phyloP scores from a whole-genome alignment of 1,139 yeast species.

The Hyphopichia fennica region DNA sequence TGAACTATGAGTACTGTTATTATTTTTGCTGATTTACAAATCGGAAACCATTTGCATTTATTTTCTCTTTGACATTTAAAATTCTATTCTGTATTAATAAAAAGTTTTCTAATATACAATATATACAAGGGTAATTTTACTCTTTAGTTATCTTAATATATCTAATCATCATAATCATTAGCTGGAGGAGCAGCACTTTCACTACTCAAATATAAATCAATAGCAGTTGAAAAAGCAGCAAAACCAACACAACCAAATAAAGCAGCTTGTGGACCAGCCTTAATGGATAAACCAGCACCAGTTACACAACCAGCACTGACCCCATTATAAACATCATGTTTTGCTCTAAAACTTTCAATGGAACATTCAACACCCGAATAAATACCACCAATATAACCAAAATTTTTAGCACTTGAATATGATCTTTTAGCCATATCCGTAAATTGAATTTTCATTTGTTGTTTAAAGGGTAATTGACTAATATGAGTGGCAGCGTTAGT shows the following conservation, averaged over 20 bases:
- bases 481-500: conserved; percentile 54
- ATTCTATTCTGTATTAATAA: not conserved
- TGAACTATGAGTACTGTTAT: conserved; percentile 38
- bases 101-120: conserved; percentile 1
- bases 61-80: not conserved
- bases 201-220: conserved; percentile 84
- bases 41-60: not conserved
- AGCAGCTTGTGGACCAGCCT: conserved; percentile 94
- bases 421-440: conserved; percentile 90
- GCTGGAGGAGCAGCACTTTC: conserved; percentile 85
- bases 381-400: conserved; percentile 91
- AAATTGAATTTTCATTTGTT: conserved; percentile 90
- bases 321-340: conserved; percentile 91
- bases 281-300: conserved; percentile 87
- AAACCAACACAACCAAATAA: conserved; percentile 94
- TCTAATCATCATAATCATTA: conserved; percentile 82
- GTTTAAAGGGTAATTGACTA: conserved; percentile 84
- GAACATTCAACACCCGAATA: conserved; percentile 95
- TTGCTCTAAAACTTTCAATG: conserved; percentile 83
- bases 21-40: conserved; percentile 27
- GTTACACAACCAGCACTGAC: conserved; percentile 93
- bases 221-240: conserved; percentile 94
- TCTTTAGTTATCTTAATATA: not conserved
- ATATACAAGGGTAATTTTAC: not conserved
- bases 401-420: conserved; percentile 85